Evolutionary conservation across 768 basidiomycete species (phyloP).

Genomic region (Pulveroboletus frians): DNA sequence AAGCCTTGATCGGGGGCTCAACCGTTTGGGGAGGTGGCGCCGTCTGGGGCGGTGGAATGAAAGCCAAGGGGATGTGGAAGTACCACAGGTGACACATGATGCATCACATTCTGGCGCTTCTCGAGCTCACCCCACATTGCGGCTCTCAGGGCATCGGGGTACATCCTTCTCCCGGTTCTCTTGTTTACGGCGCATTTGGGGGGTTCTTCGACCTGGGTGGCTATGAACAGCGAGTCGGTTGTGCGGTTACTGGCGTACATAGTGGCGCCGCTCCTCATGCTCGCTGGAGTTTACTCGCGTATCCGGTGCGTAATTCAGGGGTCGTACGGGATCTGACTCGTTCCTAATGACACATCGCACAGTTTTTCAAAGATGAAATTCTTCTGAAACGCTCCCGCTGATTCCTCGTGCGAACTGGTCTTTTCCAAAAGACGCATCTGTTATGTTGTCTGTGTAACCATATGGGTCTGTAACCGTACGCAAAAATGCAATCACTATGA

Average conservation of each 20-base stretch:
- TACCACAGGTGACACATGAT: constrained; percentile 58
- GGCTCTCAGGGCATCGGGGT: constrained; percentile 59
- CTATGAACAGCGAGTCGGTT: constrained; percentile 30
- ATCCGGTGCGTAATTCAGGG: constrained; percentile 41
- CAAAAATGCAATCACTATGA: constrained; percentile 1
- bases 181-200: constrained; percentile 66
- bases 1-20: constrained; percentile 60
- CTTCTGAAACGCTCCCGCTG: constrained; percentile 23
- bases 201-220: constrained; percentile 59
- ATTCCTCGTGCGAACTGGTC: neutral
- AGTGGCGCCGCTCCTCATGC: constrained; percentile 46
- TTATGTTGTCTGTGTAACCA: constrained; percentile 1
- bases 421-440: neutral
- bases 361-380: constrained; percentile 67
- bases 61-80: constrained; percentile 76
- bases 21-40: constrained; percentile 73
- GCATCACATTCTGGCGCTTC: neutral
- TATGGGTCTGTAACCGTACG: neutral
- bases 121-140: neutral
- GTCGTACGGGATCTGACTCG: neutral
- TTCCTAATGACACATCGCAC: constrained; percentile 2
- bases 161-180: constrained; percentile 56
- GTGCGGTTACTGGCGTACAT: constrained; percentile 49
- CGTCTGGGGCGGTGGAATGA: constrained; percentile 63
- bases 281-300: constrained; percentile 42